Percentiles rank a stretch among this genome's conserved stretches.
phyloP scores from a whole-genome alignment of 2,329 filamentous ascomycete species.

The Amphichorda felina region DNA sequence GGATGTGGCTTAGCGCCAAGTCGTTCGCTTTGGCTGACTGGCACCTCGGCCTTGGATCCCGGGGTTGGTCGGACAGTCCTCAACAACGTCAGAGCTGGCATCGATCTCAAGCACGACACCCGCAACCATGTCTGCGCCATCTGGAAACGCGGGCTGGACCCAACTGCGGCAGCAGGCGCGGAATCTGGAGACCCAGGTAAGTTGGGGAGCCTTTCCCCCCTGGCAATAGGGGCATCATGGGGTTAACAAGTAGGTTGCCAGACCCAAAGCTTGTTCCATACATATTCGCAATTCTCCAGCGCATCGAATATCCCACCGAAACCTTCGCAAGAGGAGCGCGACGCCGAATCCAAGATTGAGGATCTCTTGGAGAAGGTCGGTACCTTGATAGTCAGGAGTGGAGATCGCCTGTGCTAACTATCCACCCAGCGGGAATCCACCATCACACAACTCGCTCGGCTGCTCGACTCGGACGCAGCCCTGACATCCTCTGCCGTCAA shows the following conservation, averaged over 20 bases:
- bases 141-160: conserved; percentile 65
- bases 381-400: conserved; percentile 1
- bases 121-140: conserved; percentile 36
- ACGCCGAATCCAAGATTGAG: conserved; percentile 69
- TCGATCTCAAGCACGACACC: background rate
- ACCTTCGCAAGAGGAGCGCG: conserved; percentile 72
- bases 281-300: conserved; percentile 83
- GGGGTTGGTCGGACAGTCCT: background rate
- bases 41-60: rapidly evolving
- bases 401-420: background rate
- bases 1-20: background rate
- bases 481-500: conserved; percentile 88
- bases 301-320: conserved; percentile 69
- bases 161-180: conserved; percentile 89
- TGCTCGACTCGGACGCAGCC: conserved; percentile 84
- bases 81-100: background rate
- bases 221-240: background rate
- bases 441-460: conserved; percentile 70
- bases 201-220: conserved; percentile 4
- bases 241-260: conserved; percentile 21
- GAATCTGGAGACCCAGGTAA: conserved; percentile 79
- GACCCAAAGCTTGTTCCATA: conserved; percentile 76
- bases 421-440: conserved; percentile 61
- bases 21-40: no score
- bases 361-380: conserved; percentile 72